Base-by-base conservation (phyloP, 306 rosid species). In the Arachis hypogaea region DNA sequence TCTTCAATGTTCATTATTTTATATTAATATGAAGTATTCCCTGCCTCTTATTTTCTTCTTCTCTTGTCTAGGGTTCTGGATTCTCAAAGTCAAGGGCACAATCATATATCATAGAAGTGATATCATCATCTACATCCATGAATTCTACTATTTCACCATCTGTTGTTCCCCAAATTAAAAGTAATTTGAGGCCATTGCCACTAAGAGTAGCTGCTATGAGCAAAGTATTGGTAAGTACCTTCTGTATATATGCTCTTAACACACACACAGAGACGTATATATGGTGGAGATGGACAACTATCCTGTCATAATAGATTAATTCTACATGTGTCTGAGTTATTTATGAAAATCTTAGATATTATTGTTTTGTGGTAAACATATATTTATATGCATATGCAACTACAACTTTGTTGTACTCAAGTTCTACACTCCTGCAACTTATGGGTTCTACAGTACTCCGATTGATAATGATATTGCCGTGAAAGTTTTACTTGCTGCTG, bases 141-240 rank as follows among this genome's bases (percentile, higher is more conserved):
- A 80, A 80, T 74, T 73, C 16, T 69, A 66, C 61, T 49, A 70
- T 40, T 74, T 68, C 80, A 52, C 16, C 66, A 76, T 78, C 77
- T 4, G 46, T 61, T 74, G 77, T 89, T 78, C 90, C 96, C 29
- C 93, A 87, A 78, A 88, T 87, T 64, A 60, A 66, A 52, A 79
- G 83, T 56, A 51, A 68, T 78, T 80, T 87, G 11, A 77, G 85
- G 78, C 78, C 82, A 47, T 78, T 92, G 81, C 96, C 90, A 6
- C 42, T 82, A 78, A 87, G 97, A 84, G 86, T 80, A 50, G 88
- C 88, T 83, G 85, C 91, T 57, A 84, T 92, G 90, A 60, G 82
- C 79, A 92, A 81, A 86, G 84, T 89, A 70, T 77, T 92, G 93
- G 97, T 92, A 85, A 71, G 93, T 69, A 73, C 60, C 74, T 69